phyloP scores from a whole-genome alignment of 2,329 filamentous ascomycete species.

The Pyrenophora seminiperda region DNA sequence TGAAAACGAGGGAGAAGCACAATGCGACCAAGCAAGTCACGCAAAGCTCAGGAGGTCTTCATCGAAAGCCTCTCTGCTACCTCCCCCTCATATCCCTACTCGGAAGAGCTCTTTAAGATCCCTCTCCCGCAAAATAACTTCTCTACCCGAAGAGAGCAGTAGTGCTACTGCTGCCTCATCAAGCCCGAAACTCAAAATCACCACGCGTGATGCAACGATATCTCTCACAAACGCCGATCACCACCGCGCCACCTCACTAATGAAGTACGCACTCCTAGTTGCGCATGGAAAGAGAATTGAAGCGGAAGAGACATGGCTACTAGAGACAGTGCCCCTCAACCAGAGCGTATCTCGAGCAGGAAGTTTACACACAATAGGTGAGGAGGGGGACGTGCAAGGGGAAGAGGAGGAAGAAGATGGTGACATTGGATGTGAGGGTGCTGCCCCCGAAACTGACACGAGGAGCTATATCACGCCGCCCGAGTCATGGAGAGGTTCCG shows the following conservation, averaged over 20 bases:
- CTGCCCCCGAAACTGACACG: neutral
- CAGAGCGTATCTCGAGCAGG: neutral
- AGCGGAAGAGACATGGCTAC: constrained; percentile 1
- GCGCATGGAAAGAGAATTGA: constrained; percentile 4
- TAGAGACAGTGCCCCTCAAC: neutral
- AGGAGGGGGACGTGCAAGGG: neutral
- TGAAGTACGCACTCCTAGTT: constrained; percentile 9
- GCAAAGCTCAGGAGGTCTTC: neutral
- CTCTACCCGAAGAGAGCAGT: too few species aligned
- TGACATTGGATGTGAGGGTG: neutral
- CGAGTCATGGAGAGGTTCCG: neutral
- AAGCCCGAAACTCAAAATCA: neutral
- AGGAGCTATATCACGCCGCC: neutral
- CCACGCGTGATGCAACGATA: neutral
- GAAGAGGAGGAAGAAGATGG: neutral
- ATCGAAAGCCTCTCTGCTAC: neutral
- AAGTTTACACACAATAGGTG: neutral
- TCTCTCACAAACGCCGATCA: constrained; percentile 5
- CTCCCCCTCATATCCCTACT: constrained; percentile 11
- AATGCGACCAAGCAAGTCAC: too few species aligned
- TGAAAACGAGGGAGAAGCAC: neutral
- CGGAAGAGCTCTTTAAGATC: constrained; percentile 29
- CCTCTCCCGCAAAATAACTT: neutral
- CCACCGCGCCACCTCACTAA: constrained; percentile 2
- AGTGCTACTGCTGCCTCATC: too few species aligned